A percentile compares a stretch with the other conserved stretches of the same genome.
Conservation (phyloP, 2,329 filamentous ascomycete genomes). For the Claviceps quebecensis region DNA sequence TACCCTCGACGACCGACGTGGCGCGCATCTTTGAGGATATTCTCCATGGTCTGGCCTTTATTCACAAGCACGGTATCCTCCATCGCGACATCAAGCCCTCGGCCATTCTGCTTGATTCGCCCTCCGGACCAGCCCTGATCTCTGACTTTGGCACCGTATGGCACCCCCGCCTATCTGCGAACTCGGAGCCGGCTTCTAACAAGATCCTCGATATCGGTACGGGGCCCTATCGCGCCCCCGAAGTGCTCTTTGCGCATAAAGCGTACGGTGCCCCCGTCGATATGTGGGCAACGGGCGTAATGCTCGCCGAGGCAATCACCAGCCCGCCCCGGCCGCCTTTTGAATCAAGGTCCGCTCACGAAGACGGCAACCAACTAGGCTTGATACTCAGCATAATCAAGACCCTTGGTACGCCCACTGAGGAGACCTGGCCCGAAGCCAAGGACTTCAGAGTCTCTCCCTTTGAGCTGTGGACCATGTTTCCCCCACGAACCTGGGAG, state of each 20-base stretch:
- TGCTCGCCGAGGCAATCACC: constrained; percentile 61
- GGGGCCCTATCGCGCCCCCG: constrained; percentile 78
- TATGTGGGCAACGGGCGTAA: constrained; percentile 77
- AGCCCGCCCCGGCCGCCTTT: constrained; percentile 53
- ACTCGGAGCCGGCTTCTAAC: constrained; percentile 48
- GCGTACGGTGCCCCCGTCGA: constrained; percentile 62
- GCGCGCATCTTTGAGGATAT: constrained; percentile 46
- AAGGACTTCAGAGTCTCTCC: constrained; percentile 54
- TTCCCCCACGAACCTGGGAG: constrained; percentile 53
- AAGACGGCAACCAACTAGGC: constrained; percentile 82
- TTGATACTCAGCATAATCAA: constrained; percentile 88
- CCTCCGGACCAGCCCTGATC: constrained; percentile 59
- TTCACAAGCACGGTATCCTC: constrained; percentile 66
- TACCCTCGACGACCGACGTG: constrained; percentile 18
- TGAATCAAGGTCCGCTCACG: constrained; percentile 55
- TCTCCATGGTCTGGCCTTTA: constrained; percentile 53
- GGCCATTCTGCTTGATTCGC: constrained; percentile 60
- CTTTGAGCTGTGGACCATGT: constrained; percentile 79
- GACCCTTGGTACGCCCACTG: constrained; percentile 73
- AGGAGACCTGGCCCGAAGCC: constrained; percentile 73
- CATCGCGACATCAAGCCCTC: constrained; percentile 92
- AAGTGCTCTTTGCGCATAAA: constrained; percentile 73
- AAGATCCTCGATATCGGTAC: constrained; percentile 94
- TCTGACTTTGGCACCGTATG: constrained; percentile 90
- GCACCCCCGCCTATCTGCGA: constrained; percentile 45